These are phyloP conservation scores for Eucalyptus pauciflora DNA, from an alignment of 345 rosid species.

Conservation along the genomic window DNA sequence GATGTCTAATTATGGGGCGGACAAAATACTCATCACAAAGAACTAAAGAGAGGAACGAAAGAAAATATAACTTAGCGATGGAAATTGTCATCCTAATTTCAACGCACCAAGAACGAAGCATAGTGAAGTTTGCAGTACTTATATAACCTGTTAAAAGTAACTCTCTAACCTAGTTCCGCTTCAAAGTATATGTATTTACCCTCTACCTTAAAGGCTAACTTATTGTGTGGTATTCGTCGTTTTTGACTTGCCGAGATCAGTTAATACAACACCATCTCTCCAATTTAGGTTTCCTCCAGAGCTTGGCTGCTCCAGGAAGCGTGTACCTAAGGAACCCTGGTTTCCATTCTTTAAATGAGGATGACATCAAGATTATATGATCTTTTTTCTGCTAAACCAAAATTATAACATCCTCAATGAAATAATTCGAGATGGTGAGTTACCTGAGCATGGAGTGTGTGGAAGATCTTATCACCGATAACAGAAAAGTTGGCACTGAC, in stretches of 20 bases:
- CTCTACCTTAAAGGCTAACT: neutral
- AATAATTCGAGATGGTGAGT: too few relatives aligned
- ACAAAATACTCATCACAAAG: neutral
- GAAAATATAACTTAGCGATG: neutral
- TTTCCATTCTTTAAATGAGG: neutral
- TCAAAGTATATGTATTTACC: neutral
- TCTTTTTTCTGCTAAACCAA: neutral
- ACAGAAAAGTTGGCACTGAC: slow-evolving; percentile 25
- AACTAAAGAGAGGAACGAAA: neutral
- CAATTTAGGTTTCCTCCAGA: neutral
- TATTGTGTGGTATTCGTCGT: neutral
- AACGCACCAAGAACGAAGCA: neutral
- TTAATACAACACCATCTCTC: neutral
- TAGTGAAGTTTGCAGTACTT: neutral
- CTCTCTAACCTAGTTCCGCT: neutral
- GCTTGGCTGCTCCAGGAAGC: neutral
- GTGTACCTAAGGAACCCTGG: neutral
- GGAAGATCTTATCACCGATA: slow-evolving; percentile 29
- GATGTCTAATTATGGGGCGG: neutral
- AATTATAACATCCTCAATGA: neutral
- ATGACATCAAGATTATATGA: neutral
- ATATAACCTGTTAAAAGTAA: neutral
- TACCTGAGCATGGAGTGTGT: slow-evolving; percentile 49
- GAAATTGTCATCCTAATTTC: neutral
- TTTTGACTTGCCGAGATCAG: neutral